phyloP scores from a whole-genome alignment of 73 alveolate species.

The Loxodes magnus region DNA sequence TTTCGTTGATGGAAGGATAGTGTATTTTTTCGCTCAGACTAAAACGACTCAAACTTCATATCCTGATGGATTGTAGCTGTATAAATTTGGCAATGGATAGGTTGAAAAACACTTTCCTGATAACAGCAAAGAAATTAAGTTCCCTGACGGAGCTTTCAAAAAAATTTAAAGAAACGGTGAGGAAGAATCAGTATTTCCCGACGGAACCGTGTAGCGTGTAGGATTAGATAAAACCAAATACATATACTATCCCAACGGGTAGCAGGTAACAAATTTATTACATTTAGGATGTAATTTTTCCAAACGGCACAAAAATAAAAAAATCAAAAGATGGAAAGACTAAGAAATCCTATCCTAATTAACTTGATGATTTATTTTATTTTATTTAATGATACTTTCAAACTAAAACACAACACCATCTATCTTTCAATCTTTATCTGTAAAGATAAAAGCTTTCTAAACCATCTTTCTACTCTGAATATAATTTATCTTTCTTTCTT shows the following conservation, averaged over 20 bases:
- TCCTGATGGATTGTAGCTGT: slow-evolving; percentile 31
- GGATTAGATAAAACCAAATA: slow-evolving; percentile 32
- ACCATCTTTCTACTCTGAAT: too few species aligned
- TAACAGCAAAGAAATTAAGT: slow-evolving; percentile 35
- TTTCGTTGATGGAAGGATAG: slow-evolving; percentile 37
- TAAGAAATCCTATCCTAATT: slow-evolving; percentile 48
- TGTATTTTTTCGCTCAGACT: slow-evolving; percentile 36
- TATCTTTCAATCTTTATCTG: too few species aligned
- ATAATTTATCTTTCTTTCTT: too few species aligned
- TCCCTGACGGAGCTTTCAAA: slow-evolving; percentile 44
- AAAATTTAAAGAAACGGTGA: slow-evolving; percentile 23
- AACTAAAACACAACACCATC: too few species aligned
- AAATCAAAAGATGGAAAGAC: slow-evolving; percentile 63
- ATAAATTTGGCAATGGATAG: slow-evolving; percentile 35
- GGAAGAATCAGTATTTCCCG: slow-evolving; percentile 27
- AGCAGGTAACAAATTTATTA: slow-evolving; percentile 29
- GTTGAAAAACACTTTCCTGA: slow-evolving; percentile 44
- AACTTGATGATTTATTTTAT: too few species aligned
- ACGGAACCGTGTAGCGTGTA: slow-evolving; percentile 25
- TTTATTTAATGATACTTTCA: too few species aligned
- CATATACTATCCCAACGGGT: slow-evolving; percentile 47
- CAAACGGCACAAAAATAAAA: slow-evolving; percentile 68
- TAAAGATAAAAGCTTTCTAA: too few species aligned
- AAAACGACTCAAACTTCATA: slow-evolving; percentile 46
- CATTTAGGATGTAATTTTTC: slow-evolving; percentile 37